Evolutionary conservation across 2,329 filamentous ascomycete genomes (phyloP).

Genomic region (Penicillium sp.): DNA sequence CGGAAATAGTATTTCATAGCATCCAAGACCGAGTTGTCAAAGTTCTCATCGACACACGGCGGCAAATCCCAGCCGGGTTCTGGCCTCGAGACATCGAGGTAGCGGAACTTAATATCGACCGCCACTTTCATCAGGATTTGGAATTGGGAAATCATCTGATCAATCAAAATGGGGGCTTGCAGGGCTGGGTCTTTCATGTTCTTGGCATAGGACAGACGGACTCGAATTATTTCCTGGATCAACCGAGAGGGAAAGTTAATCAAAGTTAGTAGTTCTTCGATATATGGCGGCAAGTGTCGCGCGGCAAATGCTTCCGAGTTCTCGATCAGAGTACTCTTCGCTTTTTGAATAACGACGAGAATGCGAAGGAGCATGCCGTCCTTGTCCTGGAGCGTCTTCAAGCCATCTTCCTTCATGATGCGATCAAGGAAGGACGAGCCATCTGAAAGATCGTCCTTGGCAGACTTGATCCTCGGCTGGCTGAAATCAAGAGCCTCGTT

Average conservation of each 20-base stretch:
- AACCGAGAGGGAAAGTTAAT: conserved; percentile 97
- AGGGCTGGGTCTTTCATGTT: conserved; percentile 94
- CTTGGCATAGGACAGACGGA: conserved; percentile 85
- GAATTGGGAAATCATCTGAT: conserved; percentile 97
- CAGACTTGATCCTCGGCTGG: conserved; percentile 68
- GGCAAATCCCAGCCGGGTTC: conserved; percentile 94
- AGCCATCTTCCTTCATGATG: conserved; percentile 89
- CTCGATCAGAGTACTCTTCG: conserved; percentile 83
- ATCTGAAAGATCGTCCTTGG: conserved; percentile 72
- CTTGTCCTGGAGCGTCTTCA: conserved; percentile 82
- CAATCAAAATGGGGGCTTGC: conserved; percentile 89
- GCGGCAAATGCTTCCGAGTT: conserved; percentile 83
- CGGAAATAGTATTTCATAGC: conserved; percentile 98
- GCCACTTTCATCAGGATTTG: conserved; percentile 89
- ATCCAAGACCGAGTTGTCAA: conserved; percentile 87
- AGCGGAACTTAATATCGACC: conserved; percentile 88
- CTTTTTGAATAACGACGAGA: conserved; percentile 84
- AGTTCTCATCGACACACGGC: conserved; percentile 94
- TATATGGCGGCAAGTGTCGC: conserved; percentile 89
- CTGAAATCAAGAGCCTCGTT: conserved; percentile 93
- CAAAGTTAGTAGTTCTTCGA: conserved; percentile 90
- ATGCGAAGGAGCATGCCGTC: conserved; percentile 83
- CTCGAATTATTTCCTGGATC: conserved; percentile 93
- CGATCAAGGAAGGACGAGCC: conserved; percentile 93
- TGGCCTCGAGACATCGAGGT: conserved; percentile 76